Evolutionary conservation across 805 yeast species (phyloP).

Genomic region (Saccharomyces jurei): DNA sequence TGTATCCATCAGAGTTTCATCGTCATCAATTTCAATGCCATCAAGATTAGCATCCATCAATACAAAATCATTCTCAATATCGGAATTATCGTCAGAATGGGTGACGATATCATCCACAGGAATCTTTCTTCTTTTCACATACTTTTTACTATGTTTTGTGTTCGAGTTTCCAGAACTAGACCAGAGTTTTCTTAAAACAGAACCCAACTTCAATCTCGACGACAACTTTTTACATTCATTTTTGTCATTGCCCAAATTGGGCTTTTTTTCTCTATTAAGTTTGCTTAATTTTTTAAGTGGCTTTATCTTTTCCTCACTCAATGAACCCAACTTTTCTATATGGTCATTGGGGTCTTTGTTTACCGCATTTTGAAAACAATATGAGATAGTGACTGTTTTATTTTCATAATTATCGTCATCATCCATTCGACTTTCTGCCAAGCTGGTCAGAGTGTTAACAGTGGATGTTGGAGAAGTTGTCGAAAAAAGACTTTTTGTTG

Average conservation of each 20-base stretch:
- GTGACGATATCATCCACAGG: background rate
- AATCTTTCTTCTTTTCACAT: background rate
- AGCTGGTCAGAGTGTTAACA: background rate
- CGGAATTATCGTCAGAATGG: background rate
- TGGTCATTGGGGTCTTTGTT: background rate
- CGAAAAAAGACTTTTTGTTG: background rate
- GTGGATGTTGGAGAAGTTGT: background rate
- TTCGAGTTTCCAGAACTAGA: background rate
- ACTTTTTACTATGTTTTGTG: background rate
- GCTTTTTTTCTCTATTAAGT: background rate
- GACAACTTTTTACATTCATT: background rate
- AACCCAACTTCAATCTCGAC: background rate
- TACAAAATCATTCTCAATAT: constrained; percentile 1
- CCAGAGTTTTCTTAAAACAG: background rate
- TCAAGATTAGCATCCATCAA: background rate
- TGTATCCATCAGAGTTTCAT: constrained; percentile 22
- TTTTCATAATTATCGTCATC: background rate
- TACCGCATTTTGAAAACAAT: background rate
- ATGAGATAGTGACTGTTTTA: background rate
- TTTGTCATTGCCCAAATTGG: background rate
- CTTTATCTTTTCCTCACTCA: background rate
- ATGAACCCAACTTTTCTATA: background rate
- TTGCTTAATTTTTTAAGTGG: background rate
- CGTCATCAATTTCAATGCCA: constrained; percentile 6
- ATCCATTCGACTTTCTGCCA: background rate